These are phyloP conservation scores for Gnomoniopsis sp. DNA, from an alignment of 2,329 filamentous ascomycete genomes.

Conservation along the genomic window DNA sequence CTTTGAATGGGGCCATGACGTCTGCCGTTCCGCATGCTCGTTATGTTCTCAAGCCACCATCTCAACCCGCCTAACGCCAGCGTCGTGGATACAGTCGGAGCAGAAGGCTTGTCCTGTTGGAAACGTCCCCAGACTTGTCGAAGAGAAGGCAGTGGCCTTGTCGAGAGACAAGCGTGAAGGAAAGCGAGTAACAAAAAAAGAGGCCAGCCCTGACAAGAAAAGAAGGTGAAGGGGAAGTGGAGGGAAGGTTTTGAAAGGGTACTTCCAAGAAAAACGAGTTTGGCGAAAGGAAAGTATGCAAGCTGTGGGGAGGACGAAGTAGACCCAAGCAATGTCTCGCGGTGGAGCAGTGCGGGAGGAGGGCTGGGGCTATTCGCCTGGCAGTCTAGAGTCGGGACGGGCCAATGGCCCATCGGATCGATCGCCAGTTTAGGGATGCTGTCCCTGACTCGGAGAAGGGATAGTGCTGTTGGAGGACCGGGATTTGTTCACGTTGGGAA, in stretches of 20 bases:
- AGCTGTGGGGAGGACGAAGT: conserved; percentile 11
- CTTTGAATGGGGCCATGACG: conserved; percentile 16
- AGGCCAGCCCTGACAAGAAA: conserved; percentile 17
- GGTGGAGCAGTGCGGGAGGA: background rate
- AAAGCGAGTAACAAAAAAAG: conserved; percentile 4
- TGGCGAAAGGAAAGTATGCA: conserved; percentile 2
- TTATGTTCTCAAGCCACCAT: conserved; percentile 15
- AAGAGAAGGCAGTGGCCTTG: background rate
- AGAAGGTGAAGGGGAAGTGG: background rate
- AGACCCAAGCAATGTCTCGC: conserved; percentile 10
- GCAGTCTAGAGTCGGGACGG: conserved; percentile 3
- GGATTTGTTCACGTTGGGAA: conserved; percentile 5
- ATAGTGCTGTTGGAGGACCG: conserved; percentile 1
- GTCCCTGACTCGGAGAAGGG: conserved; percentile 9
- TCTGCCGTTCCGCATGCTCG: conserved; percentile 9
- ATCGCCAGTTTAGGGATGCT: background rate
- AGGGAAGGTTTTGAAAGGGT: background rate
- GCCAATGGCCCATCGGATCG: conserved; percentile 1
- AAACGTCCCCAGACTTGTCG: background rate
- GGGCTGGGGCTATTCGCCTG: background rate
- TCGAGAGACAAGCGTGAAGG: background rate
- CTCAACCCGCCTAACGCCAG: conserved; percentile 14
- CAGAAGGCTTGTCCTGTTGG: background rate
- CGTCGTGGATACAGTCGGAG: conserved; percentile 6
- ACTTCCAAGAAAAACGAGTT: conserved; percentile 12